Percentiles rank a stretch among this genome's conserved stretches.
phyloP scores from a whole-genome alignment of 352 stramenopile genomes.

The Aphanomyces euteiches region DNA sequence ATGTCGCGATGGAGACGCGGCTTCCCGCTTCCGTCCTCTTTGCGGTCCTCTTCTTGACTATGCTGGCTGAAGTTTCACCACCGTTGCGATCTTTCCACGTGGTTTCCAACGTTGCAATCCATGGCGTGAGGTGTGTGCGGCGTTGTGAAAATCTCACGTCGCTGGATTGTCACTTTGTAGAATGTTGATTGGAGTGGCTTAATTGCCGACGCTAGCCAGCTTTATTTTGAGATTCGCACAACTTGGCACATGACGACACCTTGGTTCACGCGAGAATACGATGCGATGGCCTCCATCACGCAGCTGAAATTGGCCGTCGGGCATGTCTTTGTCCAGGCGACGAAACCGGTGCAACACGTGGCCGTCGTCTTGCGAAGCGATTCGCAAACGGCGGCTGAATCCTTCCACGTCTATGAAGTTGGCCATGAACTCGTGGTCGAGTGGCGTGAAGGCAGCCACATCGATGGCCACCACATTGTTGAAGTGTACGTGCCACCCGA shows the following conservation, averaged over 20 bases:
- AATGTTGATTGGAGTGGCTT: too few relatives aligned
- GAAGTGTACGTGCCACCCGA: slow-evolving; percentile 13
- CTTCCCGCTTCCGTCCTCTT: too few relatives aligned
- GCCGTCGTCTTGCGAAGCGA: slow-evolving; percentile 4
- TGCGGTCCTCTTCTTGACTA: too few relatives aligned
- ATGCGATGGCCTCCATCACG: slow-evolving; percentile 3
- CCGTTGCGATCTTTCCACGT: too few relatives aligned
- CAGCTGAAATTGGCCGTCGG: neutral
- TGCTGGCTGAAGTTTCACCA: too few relatives aligned
- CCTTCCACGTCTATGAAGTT: neutral
- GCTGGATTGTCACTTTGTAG: too few relatives aligned
- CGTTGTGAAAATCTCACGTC: too few relatives aligned
- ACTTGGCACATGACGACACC: neutral
- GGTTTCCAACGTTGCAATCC: too few relatives aligned
- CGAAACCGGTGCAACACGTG: neutral
- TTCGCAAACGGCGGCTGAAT: neutral
- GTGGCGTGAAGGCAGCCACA: neutral
- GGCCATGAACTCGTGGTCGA: neutral
- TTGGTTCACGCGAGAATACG: slow-evolving; percentile 10
- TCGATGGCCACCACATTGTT: neutral
- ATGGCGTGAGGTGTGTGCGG: too few relatives aligned
- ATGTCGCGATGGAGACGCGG: too few relatives aligned
- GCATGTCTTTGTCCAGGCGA: neutral
- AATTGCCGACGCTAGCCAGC: too few relatives aligned
- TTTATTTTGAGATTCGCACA: too few relatives aligned